Base-by-base conservation (phyloP, 2,329 filamentous ascomycete genomes). In the Penicillium sp. region DNA sequence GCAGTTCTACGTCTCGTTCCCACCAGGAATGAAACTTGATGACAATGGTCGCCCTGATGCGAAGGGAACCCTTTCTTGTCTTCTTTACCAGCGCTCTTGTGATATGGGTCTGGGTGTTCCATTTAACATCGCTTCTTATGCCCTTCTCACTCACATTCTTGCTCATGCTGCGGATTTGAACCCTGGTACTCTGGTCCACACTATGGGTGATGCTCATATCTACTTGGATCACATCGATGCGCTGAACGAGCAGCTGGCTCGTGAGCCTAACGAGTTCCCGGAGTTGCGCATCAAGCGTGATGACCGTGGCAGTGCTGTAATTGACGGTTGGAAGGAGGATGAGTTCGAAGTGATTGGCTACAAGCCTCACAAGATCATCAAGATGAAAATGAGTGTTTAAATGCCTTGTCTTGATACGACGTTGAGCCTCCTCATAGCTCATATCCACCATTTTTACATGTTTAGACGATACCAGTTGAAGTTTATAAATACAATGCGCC, bases 321-420 rank as follows among this genome's bases (percentile, higher is more conserved):
- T 98, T 67, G 95, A 99, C 72, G 92, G 91, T 1, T 98, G 95
- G 92, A 88, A 86, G 72, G 81, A 86, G 1, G 92, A 96, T 63
- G 93, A 99, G 60, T 93, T 99, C 73, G 87, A 89, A 57, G 85
- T 99, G 6, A 83, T 90, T 69, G 93, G 89, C 0, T 99, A 99
- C 74, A 85, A 93, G 50, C 93, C 95, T 55, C 92, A 97, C 75
- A 93, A 93, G 79, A 84, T 84, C 5, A 96, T 99, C 78, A 85
- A 90, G 45, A 99, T 99, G 95, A 97, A 98, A 80, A 99, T 99
- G 95, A 96, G 91, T 71, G 93, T 98, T 57, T 92, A 67, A 69
- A 29, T 11, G 27, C 27, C 27, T 37, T 48, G 37, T 51, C n/a
- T 51, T 49, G 27, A 13, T 43, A 19, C 19, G 44, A 52, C 49